These are phyloP conservation scores for Hortiboletus flavorubellus DNA, from an alignment of 768 basidiomycete genomes.

Conservation along the genomic window DNA sequence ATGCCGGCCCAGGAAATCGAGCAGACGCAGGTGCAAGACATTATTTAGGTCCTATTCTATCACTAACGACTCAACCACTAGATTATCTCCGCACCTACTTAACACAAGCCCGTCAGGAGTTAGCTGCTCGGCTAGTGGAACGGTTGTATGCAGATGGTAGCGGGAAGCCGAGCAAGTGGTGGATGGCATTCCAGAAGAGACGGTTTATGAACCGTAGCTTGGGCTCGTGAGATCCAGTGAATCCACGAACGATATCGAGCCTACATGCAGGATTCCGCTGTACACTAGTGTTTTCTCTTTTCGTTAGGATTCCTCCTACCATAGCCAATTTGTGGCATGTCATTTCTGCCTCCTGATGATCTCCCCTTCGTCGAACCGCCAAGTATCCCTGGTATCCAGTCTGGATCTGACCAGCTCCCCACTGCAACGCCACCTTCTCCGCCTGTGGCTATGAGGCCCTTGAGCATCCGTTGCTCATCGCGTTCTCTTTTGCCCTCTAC, in stretches of 20 bases:
- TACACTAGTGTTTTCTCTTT: slow-evolving; percentile 46
- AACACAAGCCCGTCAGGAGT: slow-evolving; percentile 89
- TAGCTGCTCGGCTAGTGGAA: slow-evolving; percentile 82
- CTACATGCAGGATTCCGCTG: slow-evolving; percentile 8
- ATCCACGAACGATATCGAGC: not conserved
- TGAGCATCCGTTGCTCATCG: slow-evolving; percentile 67
- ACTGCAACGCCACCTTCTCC: slow-evolving; percentile 50
- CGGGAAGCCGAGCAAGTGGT: slow-evolving; percentile 98
- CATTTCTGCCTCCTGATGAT: slow-evolving; percentile 49
- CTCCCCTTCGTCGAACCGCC: slow-evolving; percentile 68
- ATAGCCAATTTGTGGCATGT: slow-evolving; percentile 81
- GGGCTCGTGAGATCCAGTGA: slow-evolving; percentile 45
- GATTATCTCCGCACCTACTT: slow-evolving; percentile 91
- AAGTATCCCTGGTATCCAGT: slow-evolving; percentile 86
- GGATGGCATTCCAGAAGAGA: slow-evolving; percentile 99
- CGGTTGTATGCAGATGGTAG: slow-evolving; percentile 90
- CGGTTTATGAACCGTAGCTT: slow-evolving; percentile 93
- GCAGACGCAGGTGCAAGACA: slow-evolving; percentile 71
- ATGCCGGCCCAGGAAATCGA: slow-evolving; percentile 72
- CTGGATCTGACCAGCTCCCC: slow-evolving; percentile 92
- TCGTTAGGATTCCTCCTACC: slow-evolving; percentile 92
- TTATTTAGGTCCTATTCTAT: not conserved
- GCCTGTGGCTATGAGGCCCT: slow-evolving; percentile 52
- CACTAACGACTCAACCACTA: slow-evolving; percentile 38
- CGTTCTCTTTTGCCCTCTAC: slow-evolving; percentile 71